Conservation (phyloP, 192 early-diverging fungal species). For the Coemansia sp. region DNA sequence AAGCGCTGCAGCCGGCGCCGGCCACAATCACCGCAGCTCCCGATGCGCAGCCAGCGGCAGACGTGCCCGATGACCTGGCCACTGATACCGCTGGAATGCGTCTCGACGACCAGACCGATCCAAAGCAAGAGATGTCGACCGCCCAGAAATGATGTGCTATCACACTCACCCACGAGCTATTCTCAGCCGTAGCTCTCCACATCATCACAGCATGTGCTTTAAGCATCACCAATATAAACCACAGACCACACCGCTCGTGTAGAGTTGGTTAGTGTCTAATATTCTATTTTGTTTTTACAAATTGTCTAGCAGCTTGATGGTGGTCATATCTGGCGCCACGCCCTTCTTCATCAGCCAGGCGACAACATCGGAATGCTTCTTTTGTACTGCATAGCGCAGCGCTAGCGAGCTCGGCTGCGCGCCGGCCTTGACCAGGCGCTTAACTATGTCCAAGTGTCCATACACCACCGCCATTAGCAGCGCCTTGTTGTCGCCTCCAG, state of each 20-base stretch:
- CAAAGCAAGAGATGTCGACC: not conserved
- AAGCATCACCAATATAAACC: no score
- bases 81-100: constrained; percentile 29
- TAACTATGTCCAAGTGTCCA: constrained; percentile 36
- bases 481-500: constrained; percentile 41
- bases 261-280: no score
- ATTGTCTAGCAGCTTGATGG: constrained; percentile 32
- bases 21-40: constrained; percentile 24
- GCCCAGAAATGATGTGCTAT: not conserved
- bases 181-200: no score
- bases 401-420: constrained; percentile 38
- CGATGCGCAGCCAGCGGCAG: not conserved
- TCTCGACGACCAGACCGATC: constrained; percentile 8
- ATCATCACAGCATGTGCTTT: no score
- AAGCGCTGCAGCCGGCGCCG: not conserved
- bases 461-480: constrained; percentile 43
- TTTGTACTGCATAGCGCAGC: constrained; percentile 48
- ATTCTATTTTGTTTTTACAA: no score
- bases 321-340: constrained; percentile 46
- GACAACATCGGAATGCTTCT: constrained; percentile 16
- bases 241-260: no score
- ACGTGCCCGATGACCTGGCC: not conserved
- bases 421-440: constrained; percentile 39
- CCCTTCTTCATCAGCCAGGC: constrained; percentile 41
- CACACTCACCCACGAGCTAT: no score